Conservation (phyloP, 805 yeast genomes). For the Ogataea methanolica region DNA sequence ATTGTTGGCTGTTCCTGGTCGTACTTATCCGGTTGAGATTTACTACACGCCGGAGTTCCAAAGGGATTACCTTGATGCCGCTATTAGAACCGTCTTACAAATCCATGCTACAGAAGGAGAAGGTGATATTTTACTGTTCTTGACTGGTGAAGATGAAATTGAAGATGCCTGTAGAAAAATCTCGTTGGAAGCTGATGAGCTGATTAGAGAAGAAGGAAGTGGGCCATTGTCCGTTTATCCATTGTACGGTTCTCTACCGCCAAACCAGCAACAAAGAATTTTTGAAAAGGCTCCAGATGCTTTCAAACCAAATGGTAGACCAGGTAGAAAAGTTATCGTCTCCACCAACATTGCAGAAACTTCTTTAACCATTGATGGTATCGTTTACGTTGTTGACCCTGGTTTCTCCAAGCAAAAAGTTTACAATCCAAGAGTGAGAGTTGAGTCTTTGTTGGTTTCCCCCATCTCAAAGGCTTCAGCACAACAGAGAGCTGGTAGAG, state of each 20-base stretch:
- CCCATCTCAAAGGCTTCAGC: constrained; percentile 98
- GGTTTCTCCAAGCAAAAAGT: constrained; percentile 97
- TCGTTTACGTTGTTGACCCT: constrained; percentile 95
- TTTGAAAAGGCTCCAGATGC: constrained; percentile 87
- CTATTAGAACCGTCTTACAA: constrained; percentile 91
- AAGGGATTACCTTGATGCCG: constrained; percentile 90
- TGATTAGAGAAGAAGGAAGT: constrained; percentile 81
- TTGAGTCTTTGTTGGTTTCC: constrained; percentile 87
- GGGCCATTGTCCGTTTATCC: constrained; percentile 93
- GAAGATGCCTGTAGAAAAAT: constrained; percentile 94
- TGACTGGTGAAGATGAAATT: constrained; percentile 97
- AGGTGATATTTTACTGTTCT: constrained; percentile 82
- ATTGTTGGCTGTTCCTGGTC: constrained; percentile 91
- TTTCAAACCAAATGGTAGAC: constrained; percentile 67
- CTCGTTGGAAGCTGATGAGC: constrained; percentile 81
- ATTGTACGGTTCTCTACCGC: constrained; percentile 93
- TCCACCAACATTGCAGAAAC: constrained; percentile 98
- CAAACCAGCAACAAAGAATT: constrained; percentile 89
- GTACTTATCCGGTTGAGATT: constrained; percentile 96
- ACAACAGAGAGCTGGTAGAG: constrained; percentile 99
- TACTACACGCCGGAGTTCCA: constrained; percentile 97
- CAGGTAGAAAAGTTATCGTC: constrained; percentile 92
- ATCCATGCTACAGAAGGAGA: constrained; percentile 95
- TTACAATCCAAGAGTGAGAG: constrained; percentile 93
- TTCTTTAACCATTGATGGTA: constrained; percentile 94